Conservation (phyloP, 108 stramenopile genomes). For the Epithemia pelagica region DNA sequence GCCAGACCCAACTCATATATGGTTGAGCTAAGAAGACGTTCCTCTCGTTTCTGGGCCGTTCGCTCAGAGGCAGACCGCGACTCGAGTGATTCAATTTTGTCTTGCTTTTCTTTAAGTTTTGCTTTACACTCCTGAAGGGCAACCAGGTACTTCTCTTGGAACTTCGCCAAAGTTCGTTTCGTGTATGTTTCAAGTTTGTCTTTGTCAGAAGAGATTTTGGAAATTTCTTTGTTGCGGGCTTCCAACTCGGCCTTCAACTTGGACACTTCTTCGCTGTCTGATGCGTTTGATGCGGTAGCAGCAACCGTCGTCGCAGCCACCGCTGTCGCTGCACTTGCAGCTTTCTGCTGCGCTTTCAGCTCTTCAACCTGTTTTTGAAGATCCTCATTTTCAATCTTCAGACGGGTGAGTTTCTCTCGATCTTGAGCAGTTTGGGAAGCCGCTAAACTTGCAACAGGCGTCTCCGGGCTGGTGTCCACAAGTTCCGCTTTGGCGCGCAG, state of each 20-base stretch:
- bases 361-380: slow-evolving; percentile 57
- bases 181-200: slow-evolving; percentile 92
- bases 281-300: slow-evolving; percentile 4
- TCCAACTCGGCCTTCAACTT: slow-evolving; percentile 57
- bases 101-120: slow-evolving; percentile 88
- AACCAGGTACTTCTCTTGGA: slow-evolving; percentile 92
- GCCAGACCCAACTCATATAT: slow-evolving; percentile 89
- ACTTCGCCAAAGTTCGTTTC: slow-evolving; percentile 86
- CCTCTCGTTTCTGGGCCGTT: slow-evolving; percentile 84
- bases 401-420: slow-evolving; percentile 58
- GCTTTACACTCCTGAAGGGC: slow-evolving; percentile 87
- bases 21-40: slow-evolving; percentile 79
- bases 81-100: slow-evolving; percentile 71
- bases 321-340: slow-evolving; percentile 4
- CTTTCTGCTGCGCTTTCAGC: slow-evolving; percentile 26
- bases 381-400: slow-evolving; percentile 66
- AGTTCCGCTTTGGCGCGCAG: slow-evolving; percentile 63
- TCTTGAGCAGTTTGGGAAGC: slow-evolving; percentile 12
- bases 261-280: background rate
- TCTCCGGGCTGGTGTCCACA: background rate
- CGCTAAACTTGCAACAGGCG: slow-evolving; percentile 1
- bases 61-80: slow-evolving; percentile 73
- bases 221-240: slow-evolving; percentile 63
- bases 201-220: slow-evolving; percentile 81
- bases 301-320: slow-evolving; percentile 3